phyloP scores from a whole-genome alignment of 129 eudicot genomes.

The Mikania micrantha region DNA sequence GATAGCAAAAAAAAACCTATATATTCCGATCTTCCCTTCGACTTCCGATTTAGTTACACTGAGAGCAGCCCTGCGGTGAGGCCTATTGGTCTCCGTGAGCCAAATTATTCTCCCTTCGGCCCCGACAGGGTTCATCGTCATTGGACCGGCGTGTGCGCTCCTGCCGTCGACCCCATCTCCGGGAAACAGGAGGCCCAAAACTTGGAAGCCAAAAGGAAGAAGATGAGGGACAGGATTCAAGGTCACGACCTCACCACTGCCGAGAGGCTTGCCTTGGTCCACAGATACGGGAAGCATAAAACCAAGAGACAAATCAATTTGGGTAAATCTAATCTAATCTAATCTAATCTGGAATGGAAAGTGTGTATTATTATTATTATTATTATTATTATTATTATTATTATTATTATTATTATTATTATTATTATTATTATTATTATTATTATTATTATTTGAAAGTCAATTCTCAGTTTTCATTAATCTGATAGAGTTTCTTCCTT shows the following conservation, averaged over 20 bases:
- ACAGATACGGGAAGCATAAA: conserved; percentile 41
- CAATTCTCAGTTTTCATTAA: no score
- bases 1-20: conserved; percentile 24
- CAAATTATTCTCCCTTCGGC: conserved; percentile 90
- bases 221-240: conserved; percentile 42
- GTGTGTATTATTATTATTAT: no score
- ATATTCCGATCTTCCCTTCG: conserved; percentile 59
- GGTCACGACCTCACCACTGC: conserved; percentile 58
- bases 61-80: conserved; percentile 49
- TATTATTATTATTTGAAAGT: no score
- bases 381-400: no score
- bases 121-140: conserved; percentile 60
- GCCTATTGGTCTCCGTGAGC: conserved; percentile 91
- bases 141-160: conserved; percentile 93
- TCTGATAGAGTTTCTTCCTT: no score
- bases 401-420: no score
- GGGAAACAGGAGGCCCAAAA: conserved; percentile 33
- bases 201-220: conserved; percentile 53
- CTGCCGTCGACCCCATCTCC: conserved; percentile 56
- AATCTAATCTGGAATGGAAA: no score
- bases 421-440: no score
- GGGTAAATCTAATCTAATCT: no score
- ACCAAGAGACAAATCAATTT: conserved; percentile 77
- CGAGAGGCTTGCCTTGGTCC: conserved; percentile 56
- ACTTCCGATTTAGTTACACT: conserved; percentile 86